Base-by-base conservation (phyloP, 805 yeast species). In the Ogataea ramenticola region DNA sequence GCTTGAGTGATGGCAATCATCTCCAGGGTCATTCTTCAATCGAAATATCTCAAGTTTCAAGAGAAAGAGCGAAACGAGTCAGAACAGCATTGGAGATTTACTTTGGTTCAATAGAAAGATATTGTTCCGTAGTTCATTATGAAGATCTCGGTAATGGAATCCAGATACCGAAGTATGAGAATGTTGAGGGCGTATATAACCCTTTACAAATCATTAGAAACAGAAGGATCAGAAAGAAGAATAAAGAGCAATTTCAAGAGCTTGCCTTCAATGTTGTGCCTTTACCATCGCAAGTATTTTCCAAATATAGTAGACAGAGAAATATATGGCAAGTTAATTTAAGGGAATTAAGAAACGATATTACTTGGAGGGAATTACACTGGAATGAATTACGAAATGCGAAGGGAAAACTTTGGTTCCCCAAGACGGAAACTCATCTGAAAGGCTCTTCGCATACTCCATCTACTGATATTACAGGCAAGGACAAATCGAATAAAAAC, bases 161-260 rank as follows among this genome's bases (percentile, higher is more conserved):
- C 16, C 40, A 29, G 15, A 21, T 24, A 2, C 55, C 56, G 0
- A 43, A 38, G 3, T 72, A 74, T 49, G 72, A 69, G 2, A 77
- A 75, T 2, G 74, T 83, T 3, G 87, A 80, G 44, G 86, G 82
- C 2, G 73, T 76, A 3, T 88, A 81, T 66, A 88, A 88, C 56
- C 96, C 96, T 3, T 65, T 88, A 37, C 96, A 86, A 61, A 73
- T 81, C n/a, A 77, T 88, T 24, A 66, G 96, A 45, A 83, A 87
- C 61, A 70, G 96, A 46, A 70, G 70, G 51, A 57, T 82, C 3
- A 61, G 86, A 43, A 71, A 72, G 45, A 74, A 73, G 52, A 65
- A 74, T 52, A 71, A 70, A 41, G 77, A 75, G 45, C 64, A 66
- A 31, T 72, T 77, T 2, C 68, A 71, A 34, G 65, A 68, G 3